These are phyloP conservation scores for Pulveroboletus frians DNA, from an alignment of 768 basidiomycete genomes.

Conservation along the genomic window DNA sequence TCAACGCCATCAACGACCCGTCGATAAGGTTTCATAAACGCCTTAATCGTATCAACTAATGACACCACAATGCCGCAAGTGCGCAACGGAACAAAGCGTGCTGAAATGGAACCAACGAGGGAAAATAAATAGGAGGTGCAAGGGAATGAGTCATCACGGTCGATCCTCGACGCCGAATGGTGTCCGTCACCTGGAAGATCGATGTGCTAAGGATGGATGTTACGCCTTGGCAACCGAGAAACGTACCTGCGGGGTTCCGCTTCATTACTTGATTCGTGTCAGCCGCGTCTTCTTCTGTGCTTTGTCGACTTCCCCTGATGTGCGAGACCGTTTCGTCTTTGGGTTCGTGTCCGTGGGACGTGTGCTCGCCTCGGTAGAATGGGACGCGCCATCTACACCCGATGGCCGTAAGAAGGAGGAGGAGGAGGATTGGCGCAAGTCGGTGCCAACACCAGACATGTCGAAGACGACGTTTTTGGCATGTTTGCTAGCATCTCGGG, in stretches of 20 bases:
- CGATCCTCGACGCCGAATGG: slow-evolving; percentile 18
- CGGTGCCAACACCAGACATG: slow-evolving; percentile 43
- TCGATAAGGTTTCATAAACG: slow-evolving; percentile 29
- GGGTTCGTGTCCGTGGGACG: no score
- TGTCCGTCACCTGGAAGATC: slow-evolving; percentile 17
- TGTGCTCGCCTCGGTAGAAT: slow-evolving; percentile 3
- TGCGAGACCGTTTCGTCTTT: slow-evolving; percentile 23
- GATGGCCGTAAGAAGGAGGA: slow-evolving; percentile 20
- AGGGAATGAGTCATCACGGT: slow-evolving; percentile 7
- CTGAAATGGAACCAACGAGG: slow-evolving; percentile 20
- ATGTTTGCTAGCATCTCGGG: slow-evolving; percentile 30
- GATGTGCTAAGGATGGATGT: slow-evolving; percentile 4
- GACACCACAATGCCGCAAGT: slow-evolving; percentile 16
- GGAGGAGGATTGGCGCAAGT: slow-evolving; percentile 36
- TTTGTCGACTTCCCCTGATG: slow-evolving; percentile 12
- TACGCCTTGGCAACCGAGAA: slow-evolving; percentile 15
- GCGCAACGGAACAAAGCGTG: slow-evolving; percentile 12
- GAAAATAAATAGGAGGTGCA: slow-evolving; percentile 9
- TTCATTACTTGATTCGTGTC: slow-evolving; percentile 21
- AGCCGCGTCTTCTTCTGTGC: slow-evolving; percentile 25
- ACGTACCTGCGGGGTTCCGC: slow-evolving; percentile 16
- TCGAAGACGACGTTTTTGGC: slow-evolving; percentile 46
- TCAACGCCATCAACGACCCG: slow-evolving; percentile 24
- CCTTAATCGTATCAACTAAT: slow-evolving; percentile 21
- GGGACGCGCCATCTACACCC: slow-evolving; percentile 18